A percentile compares a stretch with the other conserved stretches of the same genome.
phyloP scores from a whole-genome alignment of 2,329 filamentous ascomycete species.

The Pseudocercospora eumusae region DNA sequence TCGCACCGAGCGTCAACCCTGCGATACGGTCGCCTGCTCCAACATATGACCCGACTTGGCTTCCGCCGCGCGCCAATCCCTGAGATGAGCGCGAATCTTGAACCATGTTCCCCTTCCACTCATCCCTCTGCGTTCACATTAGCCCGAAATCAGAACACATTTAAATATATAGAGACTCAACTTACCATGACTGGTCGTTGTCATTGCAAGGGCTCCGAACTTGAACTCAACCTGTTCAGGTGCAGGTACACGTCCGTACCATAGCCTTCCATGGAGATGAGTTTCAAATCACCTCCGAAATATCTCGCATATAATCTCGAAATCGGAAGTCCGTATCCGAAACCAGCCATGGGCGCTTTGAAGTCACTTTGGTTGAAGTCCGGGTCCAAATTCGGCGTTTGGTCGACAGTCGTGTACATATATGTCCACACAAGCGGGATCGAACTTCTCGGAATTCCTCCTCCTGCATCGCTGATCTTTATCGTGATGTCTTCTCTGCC shows the following conservation, averaged over 20 bases:
- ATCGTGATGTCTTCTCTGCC: constrained; percentile 99
- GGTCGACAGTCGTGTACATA: constrained; percentile 99
- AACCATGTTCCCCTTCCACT: constrained; percentile 44
- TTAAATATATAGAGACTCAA: constrained; percentile 43
- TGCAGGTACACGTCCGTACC: constrained; percentile 98
- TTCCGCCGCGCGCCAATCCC: constrained; percentile 52
- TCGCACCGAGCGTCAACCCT: constrained; percentile 44
- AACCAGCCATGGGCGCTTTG: constrained; percentile 98
- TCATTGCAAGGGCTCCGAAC: constrained; percentile 96
- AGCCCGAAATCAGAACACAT: neutral
- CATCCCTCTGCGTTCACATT: constrained; percentile 68
- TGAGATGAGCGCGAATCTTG: constrained; percentile 41
- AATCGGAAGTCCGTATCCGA: constrained; percentile 96
- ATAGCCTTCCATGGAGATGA: constrained; percentile 99
- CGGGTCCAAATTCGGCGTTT: constrained; percentile 90
- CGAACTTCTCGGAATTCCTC: constrained; percentile 86
- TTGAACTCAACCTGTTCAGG: constrained; percentile 91
- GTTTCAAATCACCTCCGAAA: constrained; percentile 93
- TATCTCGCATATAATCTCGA: constrained; percentile 92
- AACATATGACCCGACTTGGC: constrained; percentile 29
- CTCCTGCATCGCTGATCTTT: constrained; percentile 95
- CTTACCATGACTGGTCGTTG: constrained; percentile 83
- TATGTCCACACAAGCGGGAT: constrained; percentile 99
- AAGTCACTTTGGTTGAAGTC: constrained; percentile 99
- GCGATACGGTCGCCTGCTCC: constrained; percentile 50